Evolutionary conservation across 805 yeast genomes (phyloP), one percentile per base, ranked within the genome.

Genomic region (Metschnikowia bowlesiae): DNA sequence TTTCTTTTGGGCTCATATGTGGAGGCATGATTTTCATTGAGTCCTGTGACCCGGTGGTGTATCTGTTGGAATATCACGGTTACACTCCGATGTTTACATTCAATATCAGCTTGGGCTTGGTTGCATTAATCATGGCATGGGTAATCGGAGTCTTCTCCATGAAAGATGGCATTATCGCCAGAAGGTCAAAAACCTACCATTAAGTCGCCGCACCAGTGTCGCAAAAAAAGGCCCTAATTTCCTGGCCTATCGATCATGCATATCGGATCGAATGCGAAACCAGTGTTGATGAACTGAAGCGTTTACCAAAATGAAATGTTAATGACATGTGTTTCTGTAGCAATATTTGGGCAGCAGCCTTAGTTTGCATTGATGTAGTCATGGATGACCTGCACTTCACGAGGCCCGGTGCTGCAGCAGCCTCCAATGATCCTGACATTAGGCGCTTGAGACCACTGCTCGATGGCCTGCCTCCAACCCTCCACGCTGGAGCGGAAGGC

Each of bases 1-100:
- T 85, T 0, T 74, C 91, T 13, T 91, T 92, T 70, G 81, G 90
- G 53, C 75, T 94, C 53, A 65, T 94, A 10, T 79, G 88, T 55
- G 99, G 99, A 43, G 99, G 99, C 8, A 68, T 87, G 54, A 84
- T 94, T 29, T 94, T 94, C 66, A 89, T 91, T 91, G 89, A 89
- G 66, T 84, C 94, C 49, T 87, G 95, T 40, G 92, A 88, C 62
- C 95, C 94, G 58, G 81, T 88, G 6, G 82, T 94, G 32, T 82
- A 81, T 58, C 91, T 89, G 18, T 75, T 90, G 70, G 89, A 88
- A 58, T 89, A 83, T 66, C 78, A 90, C 59, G 96, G 96, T 3
- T 74, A 84, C 53, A 88, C 94, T 30, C 75, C 84, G 46, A 91
- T 94, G 97, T 92, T 94, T 69, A 87, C 94, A 1, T 79, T 92